Percentiles rank a stretch among this genome's conserved stretches.
Evolutionary conservation across 2,329 filamentous ascomycete species (phyloP).

Genomic region (Neofusicoccum sp.): DNA sequence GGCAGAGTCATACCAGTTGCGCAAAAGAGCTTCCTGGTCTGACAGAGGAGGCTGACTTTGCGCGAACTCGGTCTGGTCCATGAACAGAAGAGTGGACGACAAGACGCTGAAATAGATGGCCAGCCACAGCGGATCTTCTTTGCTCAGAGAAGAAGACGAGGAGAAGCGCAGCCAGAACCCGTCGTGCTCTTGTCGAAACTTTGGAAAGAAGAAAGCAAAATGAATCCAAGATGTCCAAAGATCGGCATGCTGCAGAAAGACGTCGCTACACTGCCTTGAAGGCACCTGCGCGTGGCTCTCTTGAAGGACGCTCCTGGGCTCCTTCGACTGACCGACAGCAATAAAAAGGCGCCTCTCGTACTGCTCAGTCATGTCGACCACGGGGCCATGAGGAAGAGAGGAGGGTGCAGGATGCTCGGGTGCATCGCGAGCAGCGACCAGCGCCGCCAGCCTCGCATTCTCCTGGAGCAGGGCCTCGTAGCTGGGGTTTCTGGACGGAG

Average conservation of each 20-base stretch:
- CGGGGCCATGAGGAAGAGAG: neutral
- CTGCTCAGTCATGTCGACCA: slow-evolving; percentile 20
- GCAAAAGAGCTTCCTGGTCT: slow-evolving; percentile 8
- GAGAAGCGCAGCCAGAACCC: slow-evolving; percentile 17
- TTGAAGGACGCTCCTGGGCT: slow-evolving; percentile 17
- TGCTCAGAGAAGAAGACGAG: neutral
- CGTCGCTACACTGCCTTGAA: slow-evolving; percentile 15
- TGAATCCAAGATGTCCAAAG: slow-evolving; percentile 22
- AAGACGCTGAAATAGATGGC: slow-evolving; percentile 21
- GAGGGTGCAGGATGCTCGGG: neutral
- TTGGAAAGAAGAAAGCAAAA: slow-evolving; percentile 21
- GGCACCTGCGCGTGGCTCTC: slow-evolving; percentile 15
- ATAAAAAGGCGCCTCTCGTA: slow-evolving; percentile 21
- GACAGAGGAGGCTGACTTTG: slow-evolving; percentile 8
- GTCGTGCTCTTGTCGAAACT: slow-evolving; percentile 18
- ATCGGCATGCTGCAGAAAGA: slow-evolving; percentile 18
- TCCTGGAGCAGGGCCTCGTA: slow-evolving; percentile 20
- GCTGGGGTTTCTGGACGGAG: slow-evolving; percentile 15
- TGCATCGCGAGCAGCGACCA: slow-evolving; percentile 12
- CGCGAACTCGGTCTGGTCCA: slow-evolving; percentile 18
- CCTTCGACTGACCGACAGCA: slow-evolving; percentile 3
- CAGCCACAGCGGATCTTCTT: slow-evolving; percentile 20
- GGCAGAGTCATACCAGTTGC: slow-evolving; percentile 21
- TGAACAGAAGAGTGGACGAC: slow-evolving; percentile 20
- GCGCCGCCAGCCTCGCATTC: slow-evolving; percentile 19